Base-by-base conservation (phyloP, 2,329 filamentous ascomycete genomes). In the Sclerotinia subarctica region DNA sequence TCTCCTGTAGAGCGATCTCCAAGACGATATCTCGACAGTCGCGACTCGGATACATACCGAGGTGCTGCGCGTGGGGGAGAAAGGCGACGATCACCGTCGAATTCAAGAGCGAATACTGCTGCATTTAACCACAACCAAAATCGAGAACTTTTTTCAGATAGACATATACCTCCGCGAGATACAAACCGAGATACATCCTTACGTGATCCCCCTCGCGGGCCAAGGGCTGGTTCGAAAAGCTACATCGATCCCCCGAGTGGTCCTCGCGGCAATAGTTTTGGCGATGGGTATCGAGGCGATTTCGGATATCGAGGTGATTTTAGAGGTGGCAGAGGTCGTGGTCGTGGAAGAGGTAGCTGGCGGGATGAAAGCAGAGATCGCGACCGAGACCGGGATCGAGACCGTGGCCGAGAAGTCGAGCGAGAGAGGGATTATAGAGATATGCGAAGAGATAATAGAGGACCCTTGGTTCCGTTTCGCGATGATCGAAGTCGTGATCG, bases 151-250 rank as follows among this genome's bases (percentile, higher is more conserved):
- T 67, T 67, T 53, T 42, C 52, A 17, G 65, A 67, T 62, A 62
- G 65, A 17, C 56, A 67, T 44, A 67, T 53, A 21, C 65, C 58
- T 19, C 49, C 65, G 38, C 65, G 65, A n/a, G 76, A 78, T 44
- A 69, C 71, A 56, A 70, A 51, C 15, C 44, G 67, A 66, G 76
- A 78, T 51, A 76, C 73, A 71, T 84, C 77, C 77, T 82, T 84
- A 17, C 85, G 90, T 72, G 92, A 96, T 71, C 89, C 91, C 2
- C 93, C 93, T 3, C 86, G 93, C 67, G 93, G 91, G 0, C 93
- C 93, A 15, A 93, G 94, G 78, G 92, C 91, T 32, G 65, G 65
- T 17, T 67, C 65, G 1, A 67, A 67, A 5, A 81, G 93, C 68
- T 72, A 68, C 60, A 85, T 90, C 69, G 91, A 77, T 68, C 70